phyloP scores from a whole-genome alignment of 768 basidiomycete species.

The Krasilnikovozyma curviuscula region DNA sequence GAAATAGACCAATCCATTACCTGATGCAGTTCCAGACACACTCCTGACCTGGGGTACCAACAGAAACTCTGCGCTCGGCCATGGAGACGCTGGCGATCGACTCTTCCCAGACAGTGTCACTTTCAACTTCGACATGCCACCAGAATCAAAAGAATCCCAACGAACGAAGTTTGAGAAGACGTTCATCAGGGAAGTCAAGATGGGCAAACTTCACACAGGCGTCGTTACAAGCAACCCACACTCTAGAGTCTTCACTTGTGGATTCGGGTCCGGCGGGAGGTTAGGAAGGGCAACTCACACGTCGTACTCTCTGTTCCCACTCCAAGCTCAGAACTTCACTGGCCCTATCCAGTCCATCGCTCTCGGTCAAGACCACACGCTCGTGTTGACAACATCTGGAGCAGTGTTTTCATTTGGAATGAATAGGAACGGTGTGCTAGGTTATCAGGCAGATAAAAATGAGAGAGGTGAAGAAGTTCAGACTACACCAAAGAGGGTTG shows the following conservation, averaged over 20 bases:
- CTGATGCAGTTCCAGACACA: neutral
- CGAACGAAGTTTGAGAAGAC: slow-evolving; percentile 38
- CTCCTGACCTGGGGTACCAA: slow-evolving; percentile 79
- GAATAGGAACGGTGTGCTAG: slow-evolving; percentile 73
- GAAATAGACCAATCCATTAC: neutral
- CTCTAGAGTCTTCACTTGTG: slow-evolving; percentile 64
- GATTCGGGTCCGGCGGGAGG: slow-evolving; percentile 77
- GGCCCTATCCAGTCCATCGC: slow-evolving; percentile 47
- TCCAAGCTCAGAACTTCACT: slow-evolving; percentile 39
- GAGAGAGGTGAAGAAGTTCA: slow-evolving; percentile 57
- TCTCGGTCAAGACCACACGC: slow-evolving; percentile 83
- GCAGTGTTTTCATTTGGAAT: slow-evolving; percentile 75
- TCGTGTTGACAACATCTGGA: slow-evolving; percentile 58
- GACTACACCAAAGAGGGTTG: slow-evolving; percentile 49
- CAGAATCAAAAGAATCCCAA: slow-evolving; percentile 5
- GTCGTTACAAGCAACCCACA: slow-evolving; percentile 53
- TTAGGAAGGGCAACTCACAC: slow-evolving; percentile 23
- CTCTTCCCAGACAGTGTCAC: slow-evolving; percentile 54
- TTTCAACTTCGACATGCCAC: slow-evolving; percentile 23
- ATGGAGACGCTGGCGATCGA: slow-evolving; percentile 61
- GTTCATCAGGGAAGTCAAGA: slow-evolving; percentile 46
- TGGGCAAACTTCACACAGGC: slow-evolving; percentile 79
- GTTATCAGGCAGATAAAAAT: slow-evolving; percentile 51
- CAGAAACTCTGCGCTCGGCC: slow-evolving; percentile 70
- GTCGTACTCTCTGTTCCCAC: slow-evolving; percentile 20